These are phyloP conservation scores for Parathielavia hyrcaniae DNA, from an alignment of 495 filamentous ascomycete species.

Conservation along the genomic window DNA sequence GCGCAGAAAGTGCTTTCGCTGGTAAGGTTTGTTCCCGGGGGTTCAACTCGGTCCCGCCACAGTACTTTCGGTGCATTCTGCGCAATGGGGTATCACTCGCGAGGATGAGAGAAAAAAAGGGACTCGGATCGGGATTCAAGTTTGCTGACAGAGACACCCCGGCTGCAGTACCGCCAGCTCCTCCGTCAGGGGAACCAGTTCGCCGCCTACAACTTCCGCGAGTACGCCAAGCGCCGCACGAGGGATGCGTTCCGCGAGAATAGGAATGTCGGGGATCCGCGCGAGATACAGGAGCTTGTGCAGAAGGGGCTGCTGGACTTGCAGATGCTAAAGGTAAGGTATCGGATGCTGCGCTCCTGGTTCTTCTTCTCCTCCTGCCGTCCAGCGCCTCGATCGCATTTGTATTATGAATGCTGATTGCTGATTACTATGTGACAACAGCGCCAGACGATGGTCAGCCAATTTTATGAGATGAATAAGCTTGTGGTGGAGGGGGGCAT, in stretches of 20 bases:
- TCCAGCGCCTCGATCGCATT: too few species aligned
- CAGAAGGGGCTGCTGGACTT: slow-evolving; percentile 83
- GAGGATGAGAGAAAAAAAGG: not conserved
- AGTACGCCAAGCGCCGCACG: slow-evolving; percentile 87
- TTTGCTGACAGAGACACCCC: not conserved
- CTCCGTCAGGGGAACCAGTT: slow-evolving; percentile 83
- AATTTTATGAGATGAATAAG: slow-evolving; percentile 88
- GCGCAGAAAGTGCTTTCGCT: slow-evolving; percentile 67
- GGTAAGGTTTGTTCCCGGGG: slow-evolving; percentile 45
- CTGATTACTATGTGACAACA: slow-evolving; percentile 34
- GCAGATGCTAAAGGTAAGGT: slow-evolving; percentile 93
- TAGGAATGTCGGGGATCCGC: slow-evolving; percentile 56
- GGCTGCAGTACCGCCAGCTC: slow-evolving; percentile 76
- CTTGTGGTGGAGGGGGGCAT: slow-evolving; percentile 88
- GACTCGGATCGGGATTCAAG: too few species aligned
- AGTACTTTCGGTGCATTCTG: too few species aligned
- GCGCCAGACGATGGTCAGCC: slow-evolving; percentile 91
- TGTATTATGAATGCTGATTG: slow-evolving; percentile 15
- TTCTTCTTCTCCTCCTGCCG: slow-evolving; percentile 23
- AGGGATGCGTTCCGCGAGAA: slow-evolving; percentile 83
- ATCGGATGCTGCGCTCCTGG: not conserved
- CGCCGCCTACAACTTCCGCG: slow-evolving; percentile 91
- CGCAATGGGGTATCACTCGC: not conserved
- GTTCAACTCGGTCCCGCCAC: not conserved
- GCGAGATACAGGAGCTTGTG: slow-evolving; percentile 78